These are phyloP conservation scores for Quercus dentata DNA, from an alignment of 306 rosid genomes.

Conservation along the genomic window DNA sequence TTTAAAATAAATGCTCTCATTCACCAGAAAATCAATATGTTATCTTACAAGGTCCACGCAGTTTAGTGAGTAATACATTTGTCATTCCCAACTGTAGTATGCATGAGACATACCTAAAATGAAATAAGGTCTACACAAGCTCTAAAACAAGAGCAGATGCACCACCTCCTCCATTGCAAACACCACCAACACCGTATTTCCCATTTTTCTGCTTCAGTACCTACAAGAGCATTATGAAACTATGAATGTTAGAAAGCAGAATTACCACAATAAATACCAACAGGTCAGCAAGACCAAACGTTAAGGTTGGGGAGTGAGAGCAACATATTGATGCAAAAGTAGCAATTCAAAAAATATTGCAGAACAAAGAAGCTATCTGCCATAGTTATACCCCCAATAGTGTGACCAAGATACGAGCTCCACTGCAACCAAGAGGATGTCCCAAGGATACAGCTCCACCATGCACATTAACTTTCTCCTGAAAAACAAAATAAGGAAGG, in stretches of 20 bases:
- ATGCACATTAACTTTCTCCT: constrained; percentile 85
- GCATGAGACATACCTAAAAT: constrained; percentile 1
- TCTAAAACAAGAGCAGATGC: constrained; percentile 98
- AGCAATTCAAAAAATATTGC: not conserved
- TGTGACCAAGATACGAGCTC: constrained; percentile 95
- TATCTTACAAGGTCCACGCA: not conserved
- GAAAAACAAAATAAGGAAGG: constrained; percentile 10
- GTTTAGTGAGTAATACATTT: not conserved
- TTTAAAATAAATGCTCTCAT: not conserved
- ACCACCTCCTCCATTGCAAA: constrained; percentile 99
- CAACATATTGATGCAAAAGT: not conserved
- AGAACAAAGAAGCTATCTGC: not conserved
- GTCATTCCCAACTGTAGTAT: not conserved
- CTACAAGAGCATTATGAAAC: constrained; percentile 30
- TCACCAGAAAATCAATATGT: not conserved
- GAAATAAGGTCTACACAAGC: constrained; percentile 47
- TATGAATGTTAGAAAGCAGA: not conserved
- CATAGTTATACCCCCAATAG: constrained; percentile 74
- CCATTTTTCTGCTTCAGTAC: constrained; percentile 84
- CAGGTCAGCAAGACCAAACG: not conserved
- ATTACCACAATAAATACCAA: not conserved
- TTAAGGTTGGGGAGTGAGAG: not conserved
- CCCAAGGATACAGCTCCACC: constrained; percentile 98
- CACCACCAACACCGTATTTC: constrained; percentile 90
- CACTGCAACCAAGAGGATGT: constrained; percentile 99